Conservation (phyloP, 768 basidiomycete genomes). For the Clavaria fumosa region DNA sequence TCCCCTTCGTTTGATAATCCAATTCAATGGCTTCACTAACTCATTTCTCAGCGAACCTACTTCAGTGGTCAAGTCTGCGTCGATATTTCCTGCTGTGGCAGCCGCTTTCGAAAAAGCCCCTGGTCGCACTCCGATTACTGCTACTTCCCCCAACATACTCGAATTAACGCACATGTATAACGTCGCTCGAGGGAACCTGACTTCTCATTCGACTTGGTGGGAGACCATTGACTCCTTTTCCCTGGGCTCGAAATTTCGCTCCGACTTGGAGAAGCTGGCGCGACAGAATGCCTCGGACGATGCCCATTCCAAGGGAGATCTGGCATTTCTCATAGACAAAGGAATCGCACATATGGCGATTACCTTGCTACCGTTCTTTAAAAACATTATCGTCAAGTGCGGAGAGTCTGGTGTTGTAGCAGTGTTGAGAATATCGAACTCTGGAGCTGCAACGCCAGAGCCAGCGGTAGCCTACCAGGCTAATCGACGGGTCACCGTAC, state of each 20-base stretch:
- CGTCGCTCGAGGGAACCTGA: constrained; percentile 32
- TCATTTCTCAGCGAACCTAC: constrained; percentile 69
- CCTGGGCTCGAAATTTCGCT: constrained; percentile 52
- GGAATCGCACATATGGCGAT: constrained; percentile 73
- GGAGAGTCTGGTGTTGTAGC: constrained; percentile 54
- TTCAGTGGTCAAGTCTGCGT: constrained; percentile 63
- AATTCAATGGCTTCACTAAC: background rate
- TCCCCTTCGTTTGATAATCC: background rate
- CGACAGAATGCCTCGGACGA: constrained; percentile 27
- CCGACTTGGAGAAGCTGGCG: constrained; percentile 47
- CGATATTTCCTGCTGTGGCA: constrained; percentile 49
- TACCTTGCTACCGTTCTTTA: constrained; percentile 72
- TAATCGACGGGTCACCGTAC: constrained; percentile 36
- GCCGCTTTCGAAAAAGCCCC: constrained; percentile 18
- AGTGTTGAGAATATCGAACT: constrained; percentile 39
- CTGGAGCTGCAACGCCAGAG: constrained; percentile 35
- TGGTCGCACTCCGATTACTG: constrained; percentile 38
- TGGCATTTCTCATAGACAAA: constrained; percentile 48
- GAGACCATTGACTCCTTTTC: constrained; percentile 41
- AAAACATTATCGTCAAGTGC: constrained; percentile 74
- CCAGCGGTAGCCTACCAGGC: constrained; percentile 33
- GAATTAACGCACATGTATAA: constrained; percentile 56
- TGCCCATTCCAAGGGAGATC: constrained; percentile 24
- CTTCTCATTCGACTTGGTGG: constrained; percentile 51
- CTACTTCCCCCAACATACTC: constrained; percentile 71